A percentile compares a stretch with the other conserved stretches of the same genome.
Evolutionary conservation across 148 eudicot genomes (phyloP).

Genomic region (Camellia lanceoleosa): DNA sequence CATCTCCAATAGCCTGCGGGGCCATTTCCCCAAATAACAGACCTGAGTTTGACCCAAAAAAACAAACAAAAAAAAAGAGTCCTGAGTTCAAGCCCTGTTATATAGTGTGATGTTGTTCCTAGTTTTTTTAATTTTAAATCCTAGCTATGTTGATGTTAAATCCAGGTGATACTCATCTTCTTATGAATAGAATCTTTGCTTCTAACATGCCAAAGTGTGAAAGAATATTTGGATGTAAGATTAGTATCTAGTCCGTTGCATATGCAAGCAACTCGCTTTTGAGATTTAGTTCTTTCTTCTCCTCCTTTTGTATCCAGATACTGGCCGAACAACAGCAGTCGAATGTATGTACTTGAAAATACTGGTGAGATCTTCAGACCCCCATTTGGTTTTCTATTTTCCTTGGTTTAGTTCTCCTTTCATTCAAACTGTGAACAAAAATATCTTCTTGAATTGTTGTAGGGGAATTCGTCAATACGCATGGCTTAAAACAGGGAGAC

Average conservation of each 20-base stretch:
- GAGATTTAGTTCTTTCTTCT: not conserved
- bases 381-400: not conserved
- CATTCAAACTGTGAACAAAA: not conserved
- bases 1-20: not conserved
- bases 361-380: constrained; percentile 48
- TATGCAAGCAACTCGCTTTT: not conserved
- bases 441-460: constrained; percentile 8
- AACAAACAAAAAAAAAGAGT: too few relatives aligned
- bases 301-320: constrained; percentile 36
- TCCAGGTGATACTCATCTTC: not conserved
- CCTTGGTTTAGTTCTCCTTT: not conserved
- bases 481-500: constrained; percentile 61
- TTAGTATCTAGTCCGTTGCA: not conserved
- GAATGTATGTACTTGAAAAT: constrained; percentile 86
- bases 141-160: not conserved
- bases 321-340: constrained; percentile 89
- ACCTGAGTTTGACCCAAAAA: too few relatives aligned
- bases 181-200: not conserved
- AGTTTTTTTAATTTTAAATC: not conserved
- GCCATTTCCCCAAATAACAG: not conserved
- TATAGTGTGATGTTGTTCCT: not conserved
- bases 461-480: constrained; percentile 64
- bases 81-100: not conserved
- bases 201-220: not conserved
- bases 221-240: not conserved